These are phyloP conservation scores for Cyclotella sp. DNA, from an alignment of 108 stramenopile species.

Conservation along the genomic window DNA sequence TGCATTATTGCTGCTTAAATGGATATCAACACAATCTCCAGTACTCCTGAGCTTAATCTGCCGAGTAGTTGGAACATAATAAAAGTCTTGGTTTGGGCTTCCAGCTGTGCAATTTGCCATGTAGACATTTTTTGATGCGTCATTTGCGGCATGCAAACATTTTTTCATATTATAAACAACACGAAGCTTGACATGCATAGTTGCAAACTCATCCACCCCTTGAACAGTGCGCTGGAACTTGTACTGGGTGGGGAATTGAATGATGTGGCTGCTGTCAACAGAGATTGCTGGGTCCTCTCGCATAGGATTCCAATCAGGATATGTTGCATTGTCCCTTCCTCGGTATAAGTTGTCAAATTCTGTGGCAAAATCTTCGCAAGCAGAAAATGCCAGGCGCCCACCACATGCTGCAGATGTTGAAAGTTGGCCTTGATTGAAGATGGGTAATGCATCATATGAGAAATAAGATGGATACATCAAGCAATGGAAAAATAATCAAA, in stretches of 20 bases:
- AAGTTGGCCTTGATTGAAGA: too few species aligned
- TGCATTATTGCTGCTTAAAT: too few species aligned
- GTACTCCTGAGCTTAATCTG: too few species aligned
- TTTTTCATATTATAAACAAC: too few species aligned
- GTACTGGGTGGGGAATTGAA: background rate
- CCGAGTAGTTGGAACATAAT: too few species aligned
- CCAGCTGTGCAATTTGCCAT: too few species aligned
- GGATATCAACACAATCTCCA: too few species aligned
- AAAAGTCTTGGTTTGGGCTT: too few species aligned
- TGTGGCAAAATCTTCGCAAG: background rate
- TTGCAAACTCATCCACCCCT: background rate
- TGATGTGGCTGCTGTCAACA: background rate
- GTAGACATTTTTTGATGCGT: too few species aligned
- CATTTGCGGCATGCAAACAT: too few species aligned
- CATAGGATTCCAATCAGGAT: conserved; percentile 1
- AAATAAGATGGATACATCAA: background rate
- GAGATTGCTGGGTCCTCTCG: background rate
- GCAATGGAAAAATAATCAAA: background rate
- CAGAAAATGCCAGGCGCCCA: background rate
- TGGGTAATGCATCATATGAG: too few species aligned
- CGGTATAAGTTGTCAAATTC: background rate
- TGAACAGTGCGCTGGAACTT: background rate
- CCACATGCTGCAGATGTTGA: background rate
- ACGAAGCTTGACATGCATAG: too few species aligned
- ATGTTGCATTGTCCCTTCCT: background rate